Evolutionary conservation across 345 rosid species (phyloP).

Genomic region (Citrus cavaleriei): DNA sequence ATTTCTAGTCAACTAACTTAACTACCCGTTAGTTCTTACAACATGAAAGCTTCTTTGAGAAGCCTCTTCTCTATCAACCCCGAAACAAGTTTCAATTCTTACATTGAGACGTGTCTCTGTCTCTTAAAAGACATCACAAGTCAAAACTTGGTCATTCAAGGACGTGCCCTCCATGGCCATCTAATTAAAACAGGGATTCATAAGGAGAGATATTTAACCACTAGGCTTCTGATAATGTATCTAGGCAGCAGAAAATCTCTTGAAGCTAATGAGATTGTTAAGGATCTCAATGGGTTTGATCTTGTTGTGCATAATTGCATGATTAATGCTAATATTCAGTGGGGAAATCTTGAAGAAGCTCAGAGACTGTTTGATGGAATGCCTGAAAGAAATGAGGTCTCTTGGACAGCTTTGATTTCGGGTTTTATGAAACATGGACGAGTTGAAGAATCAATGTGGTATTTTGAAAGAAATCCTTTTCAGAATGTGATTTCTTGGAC

Average conservation of each 20-base stretch:
- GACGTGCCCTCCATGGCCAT: slow-evolving; percentile 40
- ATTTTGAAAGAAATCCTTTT: slow-evolving; percentile 50
- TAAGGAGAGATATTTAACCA: slow-evolving; percentile 35
- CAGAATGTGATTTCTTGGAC: slow-evolving; percentile 54
- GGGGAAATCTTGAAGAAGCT: slow-evolving; percentile 48
- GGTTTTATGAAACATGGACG: slow-evolving; percentile 52
- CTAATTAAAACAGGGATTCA: slow-evolving; percentile 42
- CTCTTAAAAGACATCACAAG: slow-evolving; percentile 26
- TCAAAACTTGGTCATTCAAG: slow-evolving; percentile 32
- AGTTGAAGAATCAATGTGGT: slow-evolving; percentile 45
- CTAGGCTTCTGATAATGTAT: slow-evolving; percentile 52
- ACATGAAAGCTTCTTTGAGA: slow-evolving; percentile 33
- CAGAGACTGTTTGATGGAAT: slow-evolving; percentile 51
- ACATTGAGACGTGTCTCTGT: slow-evolving; percentile 21
- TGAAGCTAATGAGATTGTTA: slow-evolving; percentile 41
- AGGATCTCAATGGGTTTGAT: slow-evolving; percentile 46
- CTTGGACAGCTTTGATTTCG: slow-evolving; percentile 55
- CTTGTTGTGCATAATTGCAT: slow-evolving; percentile 45
- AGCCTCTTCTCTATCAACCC: slow-evolving; percentile 19
- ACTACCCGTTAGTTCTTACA: slow-evolving; percentile 9
- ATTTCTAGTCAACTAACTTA: slow-evolving; percentile 17
- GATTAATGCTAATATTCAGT: slow-evolving; percentile 26
- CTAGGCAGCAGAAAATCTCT: slow-evolving; percentile 26
- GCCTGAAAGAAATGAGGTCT: slow-evolving; percentile 52
- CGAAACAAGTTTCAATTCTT: slow-evolving; percentile 22